These are phyloP conservation scores for Penicillium fuscoglaucum DNA, from an alignment of 2,329 filamentous ascomycete species.

Conservation along the genomic window DNA sequence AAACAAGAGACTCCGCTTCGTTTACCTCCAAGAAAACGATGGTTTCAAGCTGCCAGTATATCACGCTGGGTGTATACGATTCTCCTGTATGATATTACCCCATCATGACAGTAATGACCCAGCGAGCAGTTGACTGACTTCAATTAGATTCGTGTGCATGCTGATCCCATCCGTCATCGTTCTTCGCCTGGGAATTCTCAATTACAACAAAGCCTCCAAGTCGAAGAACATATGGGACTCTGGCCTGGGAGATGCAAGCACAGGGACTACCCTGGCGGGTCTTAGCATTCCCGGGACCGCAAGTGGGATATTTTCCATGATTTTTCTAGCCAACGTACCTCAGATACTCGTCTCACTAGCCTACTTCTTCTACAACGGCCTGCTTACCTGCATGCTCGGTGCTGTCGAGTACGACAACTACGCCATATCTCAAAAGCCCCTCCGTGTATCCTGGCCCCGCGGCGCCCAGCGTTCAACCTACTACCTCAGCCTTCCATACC, in stretches of 20 bases:
- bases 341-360: slow-evolving; percentile 35
- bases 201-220: not conserved
- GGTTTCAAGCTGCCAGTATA: not conserved
- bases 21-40: not conserved
- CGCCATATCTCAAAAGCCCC: slow-evolving; percentile 35
- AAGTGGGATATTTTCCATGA: not conserved
- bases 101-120: not conserved
- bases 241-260: not conserved
- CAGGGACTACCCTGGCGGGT: not conserved
- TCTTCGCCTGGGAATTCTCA: not conserved
- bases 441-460: slow-evolving; percentile 46
- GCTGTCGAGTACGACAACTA: slow-evolving; percentile 51
- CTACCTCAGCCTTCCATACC: slow-evolving; percentile 47
- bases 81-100: not conserved
- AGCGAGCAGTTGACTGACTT: not conserved
- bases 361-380: slow-evolving; percentile 36
- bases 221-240: not conserved
- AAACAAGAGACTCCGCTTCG: not conserved
- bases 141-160: not conserved
- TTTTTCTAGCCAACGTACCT: slow-evolving; percentile 26
- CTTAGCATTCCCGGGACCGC: not conserved
- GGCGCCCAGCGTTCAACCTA: slow-evolving; percentile 47
- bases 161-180: not conserved
- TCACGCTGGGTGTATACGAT: not conserved
- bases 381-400: slow-evolving; percentile 48